These are phyloP conservation scores for Diaporthe sp. DNA, from an alignment of 2,329 filamentous ascomycete species.

Conservation along the genomic window DNA sequence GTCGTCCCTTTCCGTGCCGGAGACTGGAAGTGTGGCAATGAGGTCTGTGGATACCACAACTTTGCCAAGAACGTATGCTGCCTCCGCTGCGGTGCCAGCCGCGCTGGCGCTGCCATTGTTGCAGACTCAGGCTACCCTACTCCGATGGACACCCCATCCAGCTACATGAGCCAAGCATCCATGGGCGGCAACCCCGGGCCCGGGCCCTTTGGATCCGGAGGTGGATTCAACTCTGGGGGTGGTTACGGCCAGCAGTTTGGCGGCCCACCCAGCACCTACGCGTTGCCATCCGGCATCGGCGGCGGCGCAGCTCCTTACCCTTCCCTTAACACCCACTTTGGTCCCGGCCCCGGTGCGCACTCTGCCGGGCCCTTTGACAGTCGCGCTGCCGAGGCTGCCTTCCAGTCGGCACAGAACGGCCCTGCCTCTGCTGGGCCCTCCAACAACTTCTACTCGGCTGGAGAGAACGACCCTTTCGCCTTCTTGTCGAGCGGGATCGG, in stretches of 20 bases:
- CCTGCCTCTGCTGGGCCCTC: conserved; percentile 80
- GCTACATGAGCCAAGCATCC: conserved; percentile 89
- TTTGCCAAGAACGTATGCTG: conserved; percentile 99
- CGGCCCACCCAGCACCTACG: conserved; percentile 88
- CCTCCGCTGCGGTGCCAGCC: conserved; percentile 93
- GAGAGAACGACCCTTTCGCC: conserved; percentile 80
- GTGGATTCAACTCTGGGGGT: conserved; percentile 72
- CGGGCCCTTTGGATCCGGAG: conserved; percentile 76
- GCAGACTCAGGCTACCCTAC: conserved; percentile 93
- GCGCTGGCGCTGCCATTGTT: conserved; percentile 92
- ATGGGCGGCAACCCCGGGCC: conserved; percentile 87
- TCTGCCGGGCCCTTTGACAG: conserved; percentile 91
- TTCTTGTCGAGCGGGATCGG: conserved; percentile 82
- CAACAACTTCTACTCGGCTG: conserved; percentile 75
- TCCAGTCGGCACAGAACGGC: conserved; percentile 87
- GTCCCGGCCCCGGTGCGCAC: conserved; percentile 80
- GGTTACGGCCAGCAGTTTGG: conserved; percentile 85
- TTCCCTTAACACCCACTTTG: conserved; percentile 84
- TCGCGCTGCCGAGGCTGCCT: conserved; percentile 92
- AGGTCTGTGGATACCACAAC: conserved; percentile 98
- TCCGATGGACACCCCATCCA: conserved; percentile 86
- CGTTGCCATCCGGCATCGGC: conserved; percentile 85
- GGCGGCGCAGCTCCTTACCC: conserved; percentile 84
- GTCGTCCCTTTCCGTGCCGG: conserved; percentile 97
- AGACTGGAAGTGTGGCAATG: conserved; percentile 98